Evolutionary conservation across 176 grass and related monocot species (phyloP).

Genomic region (Rhynchospora pubera): DNA sequence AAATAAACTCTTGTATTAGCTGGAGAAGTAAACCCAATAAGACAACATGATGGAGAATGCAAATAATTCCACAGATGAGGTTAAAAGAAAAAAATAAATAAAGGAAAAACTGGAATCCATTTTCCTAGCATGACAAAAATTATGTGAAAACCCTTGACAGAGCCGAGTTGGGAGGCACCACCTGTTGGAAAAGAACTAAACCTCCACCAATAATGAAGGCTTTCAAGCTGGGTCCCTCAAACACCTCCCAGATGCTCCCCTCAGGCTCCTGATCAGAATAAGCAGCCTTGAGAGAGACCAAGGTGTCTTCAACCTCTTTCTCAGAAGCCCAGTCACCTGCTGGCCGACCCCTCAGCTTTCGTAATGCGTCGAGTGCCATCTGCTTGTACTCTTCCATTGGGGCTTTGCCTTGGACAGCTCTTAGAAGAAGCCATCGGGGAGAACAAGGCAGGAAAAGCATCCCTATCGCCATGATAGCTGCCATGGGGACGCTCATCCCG

Average conservation of each 20-base stretch:
- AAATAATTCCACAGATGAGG: not conserved
- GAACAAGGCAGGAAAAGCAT: conserved; percentile 71
- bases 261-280: conserved; percentile 61
- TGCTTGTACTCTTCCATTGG: conserved; percentile 66
- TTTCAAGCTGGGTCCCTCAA: conserved; percentile 89
- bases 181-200: conserved; percentile 94
- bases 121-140: not conserved
- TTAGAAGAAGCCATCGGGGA: conserved; percentile 86
- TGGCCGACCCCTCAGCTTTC: conserved; percentile 47
- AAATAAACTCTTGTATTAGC: conserved; percentile 31
- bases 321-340: conserved; percentile 46
- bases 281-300: conserved; percentile 67
- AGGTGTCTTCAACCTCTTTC: conserved; percentile 63
- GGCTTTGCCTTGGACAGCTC: conserved; percentile 72
- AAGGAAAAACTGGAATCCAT: not conserved
- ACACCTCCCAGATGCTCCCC: conserved; percentile 72
- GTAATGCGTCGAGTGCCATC: conserved; percentile 58
- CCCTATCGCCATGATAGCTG: conserved; percentile 69
- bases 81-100: not conserved
- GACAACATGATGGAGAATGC: not conserved
- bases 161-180: not conserved
- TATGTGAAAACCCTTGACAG: not conserved
- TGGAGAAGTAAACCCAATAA: not conserved
- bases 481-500: conserved; percentile 66
- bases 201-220: conserved; percentile 93